Evolutionary conservation across 2,329 filamentous ascomycete genomes (phyloP).

Genomic region (Fusarium buharicum): DNA sequence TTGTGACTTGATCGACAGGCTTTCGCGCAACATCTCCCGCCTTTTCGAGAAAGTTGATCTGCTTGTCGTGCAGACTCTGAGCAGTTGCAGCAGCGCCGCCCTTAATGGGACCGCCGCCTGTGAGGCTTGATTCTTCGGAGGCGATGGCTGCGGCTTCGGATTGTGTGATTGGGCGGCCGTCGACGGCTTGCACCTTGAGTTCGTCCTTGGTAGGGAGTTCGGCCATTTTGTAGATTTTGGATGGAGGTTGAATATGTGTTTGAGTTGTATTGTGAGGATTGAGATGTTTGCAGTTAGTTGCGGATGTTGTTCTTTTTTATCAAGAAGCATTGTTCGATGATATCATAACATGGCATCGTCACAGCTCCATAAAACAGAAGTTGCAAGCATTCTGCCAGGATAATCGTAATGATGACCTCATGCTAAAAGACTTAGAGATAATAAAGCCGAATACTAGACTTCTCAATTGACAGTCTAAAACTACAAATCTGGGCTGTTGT

Average conservation of each 20-base stretch:
- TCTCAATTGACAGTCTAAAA: too few species aligned
- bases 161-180: conserved; percentile 30
- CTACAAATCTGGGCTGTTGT: too few species aligned
- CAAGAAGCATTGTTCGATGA: background rate
- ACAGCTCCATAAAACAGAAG: conserved; percentile 18
- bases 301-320: background rate
- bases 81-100: conserved; percentile 23
- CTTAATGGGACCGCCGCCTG: conserved; percentile 27
- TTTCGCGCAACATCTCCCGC: conserved; percentile 21
- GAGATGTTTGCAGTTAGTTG: background rate
- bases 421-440: background rate
- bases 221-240: conserved; percentile 4
- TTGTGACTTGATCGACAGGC: conserved; percentile 13
- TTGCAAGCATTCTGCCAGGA: background rate
- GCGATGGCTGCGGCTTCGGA: conserved; percentile 18
- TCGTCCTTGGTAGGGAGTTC: conserved; percentile 26
- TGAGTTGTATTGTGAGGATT: background rate
- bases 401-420: conserved; percentile 14
- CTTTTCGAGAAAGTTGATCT: conserved; percentile 28
- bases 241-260: background rate
- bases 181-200: conserved; percentile 16
- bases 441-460: too few species aligned
- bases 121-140: conserved; percentile 25
- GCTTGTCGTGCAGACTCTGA: conserved; percentile 24
- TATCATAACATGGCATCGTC: conserved; percentile 1